Evolutionary conservation across 2,329 filamentous ascomycete species (phyloP).

Genomic region (Metarhizium brunneum): DNA sequence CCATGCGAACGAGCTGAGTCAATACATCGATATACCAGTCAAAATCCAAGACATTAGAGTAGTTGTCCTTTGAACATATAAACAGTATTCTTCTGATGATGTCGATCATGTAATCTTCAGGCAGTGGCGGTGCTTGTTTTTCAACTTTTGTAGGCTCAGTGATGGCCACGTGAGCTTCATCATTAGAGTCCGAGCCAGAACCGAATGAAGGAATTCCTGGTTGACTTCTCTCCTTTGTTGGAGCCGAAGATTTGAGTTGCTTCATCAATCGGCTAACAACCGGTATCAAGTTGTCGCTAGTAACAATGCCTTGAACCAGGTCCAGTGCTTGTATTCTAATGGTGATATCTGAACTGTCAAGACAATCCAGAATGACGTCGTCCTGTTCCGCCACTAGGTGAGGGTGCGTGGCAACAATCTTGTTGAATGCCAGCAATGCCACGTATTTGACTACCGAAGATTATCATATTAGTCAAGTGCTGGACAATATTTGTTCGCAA

Average conservation of each 20-base stretch:
- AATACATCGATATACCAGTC: slow-evolving; percentile 96
- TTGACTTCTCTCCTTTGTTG: slow-evolving; percentile 35
- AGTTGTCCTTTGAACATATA: slow-evolving; percentile 87
- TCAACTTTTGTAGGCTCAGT: slow-evolving; percentile 22
- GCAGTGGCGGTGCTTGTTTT: slow-evolving; percentile 50
- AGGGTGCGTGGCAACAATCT: slow-evolving; percentile 83
- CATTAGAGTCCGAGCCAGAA: slow-evolving; percentile 36
- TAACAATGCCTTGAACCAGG: slow-evolving; percentile 89
- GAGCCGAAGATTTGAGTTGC: slow-evolving; percentile 63
- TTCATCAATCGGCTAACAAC: slow-evolving; percentile 82
- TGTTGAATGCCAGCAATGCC: slow-evolving; percentile 87
- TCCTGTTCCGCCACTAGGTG: slow-evolving; percentile 85
- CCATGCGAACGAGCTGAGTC: slow-evolving; percentile 70
- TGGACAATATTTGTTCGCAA: not conserved
- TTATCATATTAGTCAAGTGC: slow-evolving; percentile 9
- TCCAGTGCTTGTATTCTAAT: slow-evolving; percentile 90
- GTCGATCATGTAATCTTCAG: slow-evolving; percentile 76
- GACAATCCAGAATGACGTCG: slow-evolving; percentile 92
- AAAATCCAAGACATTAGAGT: slow-evolving; percentile 78
- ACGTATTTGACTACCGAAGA: slow-evolving; percentile 77
- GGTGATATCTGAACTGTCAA: slow-evolving; percentile 91
- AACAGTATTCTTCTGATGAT: slow-evolving; percentile 75
- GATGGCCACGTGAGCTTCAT: slow-evolving; percentile 37
- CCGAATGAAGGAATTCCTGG: slow-evolving; percentile 36
- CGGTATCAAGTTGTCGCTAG: slow-evolving; percentile 69